Conservation (phyloP, 495 filamentous ascomycete genomes). For the Hypoxylon fuscum region DNA sequence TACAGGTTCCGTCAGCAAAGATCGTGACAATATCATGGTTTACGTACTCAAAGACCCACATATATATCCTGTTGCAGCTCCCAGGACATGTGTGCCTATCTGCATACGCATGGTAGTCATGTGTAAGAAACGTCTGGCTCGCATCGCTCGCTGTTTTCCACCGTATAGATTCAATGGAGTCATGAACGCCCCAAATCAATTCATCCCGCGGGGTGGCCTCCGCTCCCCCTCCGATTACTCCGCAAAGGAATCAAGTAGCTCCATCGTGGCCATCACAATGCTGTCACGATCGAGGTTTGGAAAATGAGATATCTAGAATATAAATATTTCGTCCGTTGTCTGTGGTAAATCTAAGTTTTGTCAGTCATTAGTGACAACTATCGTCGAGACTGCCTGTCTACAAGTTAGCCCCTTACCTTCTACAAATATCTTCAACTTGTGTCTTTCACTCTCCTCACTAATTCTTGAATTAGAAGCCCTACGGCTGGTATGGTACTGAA, state of each 20-base stretch:
- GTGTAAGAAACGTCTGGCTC: slow-evolving; percentile 17
- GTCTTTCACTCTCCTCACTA: not conserved
- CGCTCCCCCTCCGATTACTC: slow-evolving; percentile 29
- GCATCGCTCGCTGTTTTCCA: slow-evolving; percentile 11
- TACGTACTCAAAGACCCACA: slow-evolving; percentile 9
- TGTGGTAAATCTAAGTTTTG: slow-evolving; percentile 43
- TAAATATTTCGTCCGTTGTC: slow-evolving; percentile 51
- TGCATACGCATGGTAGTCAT: slow-evolving; percentile 21
- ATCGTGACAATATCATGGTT: slow-evolving; percentile 6
- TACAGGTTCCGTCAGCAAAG: not conserved
- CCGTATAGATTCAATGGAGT: slow-evolving; percentile 12
- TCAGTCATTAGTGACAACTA: slow-evolving; percentile 32
- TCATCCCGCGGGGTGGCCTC: slow-evolving; percentile 24
- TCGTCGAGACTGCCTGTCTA: slow-evolving; percentile 17
- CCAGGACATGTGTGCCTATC: slow-evolving; percentile 6
- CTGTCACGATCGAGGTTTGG: slow-evolving; percentile 62
- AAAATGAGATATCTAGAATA: slow-evolving; percentile 50
- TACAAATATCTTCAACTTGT: too few species aligned
- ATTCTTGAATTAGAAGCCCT: not conserved
- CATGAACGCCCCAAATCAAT: slow-evolving; percentile 4
- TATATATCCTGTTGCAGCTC: slow-evolving; percentile 1
- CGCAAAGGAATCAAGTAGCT: slow-evolving; percentile 51
- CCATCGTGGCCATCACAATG: slow-evolving; percentile 61
- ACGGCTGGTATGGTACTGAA: slow-evolving; percentile 4
- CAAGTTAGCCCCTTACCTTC: not conserved